Conservation (phyloP, 768 basidiomycete genomes). For the Lyophyllum semitale region DNA sequence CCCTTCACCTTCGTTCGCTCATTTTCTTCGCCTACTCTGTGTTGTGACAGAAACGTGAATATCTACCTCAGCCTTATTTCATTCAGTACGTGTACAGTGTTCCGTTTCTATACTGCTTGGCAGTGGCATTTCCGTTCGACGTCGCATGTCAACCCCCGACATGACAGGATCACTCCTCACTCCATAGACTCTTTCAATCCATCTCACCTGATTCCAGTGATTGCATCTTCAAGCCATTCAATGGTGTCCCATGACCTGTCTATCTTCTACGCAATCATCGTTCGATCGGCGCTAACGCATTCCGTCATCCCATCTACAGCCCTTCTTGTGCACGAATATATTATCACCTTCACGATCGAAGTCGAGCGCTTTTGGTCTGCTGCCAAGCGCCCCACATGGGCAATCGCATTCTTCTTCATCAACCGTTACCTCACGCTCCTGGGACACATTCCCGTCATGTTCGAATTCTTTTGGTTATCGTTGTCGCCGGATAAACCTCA, state of each 20-base stretch:
- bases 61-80: conserved; percentile 4
- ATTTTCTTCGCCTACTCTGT: too few relatives aligned
- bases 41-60: conserved; percentile 3
- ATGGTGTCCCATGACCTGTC: background rate
- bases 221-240: background rate
- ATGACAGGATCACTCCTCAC: background rate
- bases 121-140: background rate
- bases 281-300: background rate
- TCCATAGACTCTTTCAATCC: background rate
- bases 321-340: conserved; percentile 38
- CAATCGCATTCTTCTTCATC: conserved; percentile 29
- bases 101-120: background rate
- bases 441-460: conserved; percentile 29
- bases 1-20: background rate
- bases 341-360: conserved; percentile 38
- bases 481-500: conserved; percentile 11
- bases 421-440: conserved; percentile 36
- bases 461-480: conserved; percentile 25
- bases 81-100: conserved; percentile 5
- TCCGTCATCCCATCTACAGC: conserved; percentile 16
- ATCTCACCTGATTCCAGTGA: too few relatives aligned
- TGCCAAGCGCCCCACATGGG: conserved; percentile 19
- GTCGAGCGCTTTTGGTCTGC: conserved; percentile 37
- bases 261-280: background rate
- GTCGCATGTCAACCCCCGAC: background rate